Base-by-base conservation (phyloP, 2,329 filamentous ascomycete species). In the Xylariaceae sp. region DNA sequence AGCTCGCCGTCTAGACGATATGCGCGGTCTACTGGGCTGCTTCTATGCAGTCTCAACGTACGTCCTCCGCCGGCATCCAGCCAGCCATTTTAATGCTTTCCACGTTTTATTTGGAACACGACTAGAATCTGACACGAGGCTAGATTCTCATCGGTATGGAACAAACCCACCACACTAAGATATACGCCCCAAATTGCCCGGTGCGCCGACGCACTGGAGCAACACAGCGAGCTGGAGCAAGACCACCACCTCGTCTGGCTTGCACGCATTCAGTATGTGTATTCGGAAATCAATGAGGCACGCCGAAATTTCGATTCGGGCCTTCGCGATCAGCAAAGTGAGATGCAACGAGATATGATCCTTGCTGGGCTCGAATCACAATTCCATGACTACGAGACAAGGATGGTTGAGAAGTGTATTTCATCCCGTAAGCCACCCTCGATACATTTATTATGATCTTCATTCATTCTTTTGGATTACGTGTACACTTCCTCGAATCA, bases 291-390 rank as follows among this genome's bases (percentile, higher is more conserved):
- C 3, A 59, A 66, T 34, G 62, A 65, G 5, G 61, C 73, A 19
- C 58, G 61, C 16, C 64, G 39, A 51, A 61, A 34, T 10, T 65
- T 66, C 41, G 61, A 60, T 16, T 39, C 46, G 6, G 62, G 62
- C 7, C 45, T 53, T 9, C 56, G 51, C 9, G 49, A 56, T 22
- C 47, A 51, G n/a, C 65, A 67, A 43, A 66, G 61, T 52, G 65
- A 72, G 36, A 70, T 76, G 51, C 75, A 79, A 42, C 68, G 66
- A 17, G 64, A 67, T 2, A 67, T 81, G 16, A 68, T 80, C 53
- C 60, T 76, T n/a, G 66, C 72, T 2, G 78, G 78, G 0, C 69
- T 81, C 28, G 75, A 78, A 51, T 62, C 72, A 3, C 76, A 80
- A 56, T 62, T 76, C 9, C 57, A 60, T n/a, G 73, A 78, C 38